These are phyloP conservation scores for Mycena venus DNA, from an alignment of 768 basidiomycete genomes.

Conservation along the genomic window DNA sequence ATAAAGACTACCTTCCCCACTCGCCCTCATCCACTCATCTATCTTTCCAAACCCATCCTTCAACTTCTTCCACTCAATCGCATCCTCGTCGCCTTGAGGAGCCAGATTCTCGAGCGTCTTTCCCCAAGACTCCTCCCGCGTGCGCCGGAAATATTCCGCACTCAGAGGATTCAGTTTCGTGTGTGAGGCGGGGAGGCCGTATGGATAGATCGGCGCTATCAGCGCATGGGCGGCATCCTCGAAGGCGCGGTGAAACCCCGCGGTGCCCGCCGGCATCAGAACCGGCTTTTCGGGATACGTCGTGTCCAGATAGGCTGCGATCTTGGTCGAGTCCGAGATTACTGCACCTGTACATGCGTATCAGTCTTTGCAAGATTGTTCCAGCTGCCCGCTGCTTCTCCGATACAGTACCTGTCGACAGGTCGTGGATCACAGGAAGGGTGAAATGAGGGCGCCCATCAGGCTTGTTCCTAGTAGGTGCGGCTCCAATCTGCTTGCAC, in stretches of 20 bases:
- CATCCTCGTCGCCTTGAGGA: conserved; percentile 37
- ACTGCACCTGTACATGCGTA: conserved; percentile 23
- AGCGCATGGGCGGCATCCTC: not conserved
- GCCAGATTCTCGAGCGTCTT: conserved; percentile 47
- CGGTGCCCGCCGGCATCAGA: conserved; percentile 46
- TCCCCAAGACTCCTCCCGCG: conserved; percentile 45
- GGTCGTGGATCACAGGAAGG: conserved; percentile 58
- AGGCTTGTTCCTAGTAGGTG: conserved; percentile 36
- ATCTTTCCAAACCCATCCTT: conserved; percentile 6
- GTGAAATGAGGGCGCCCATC: conserved; percentile 47
- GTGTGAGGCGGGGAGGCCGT: conserved; percentile 29
- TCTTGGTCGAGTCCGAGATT: conserved; percentile 52
- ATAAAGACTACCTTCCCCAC: not conserved
- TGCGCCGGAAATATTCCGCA: conserved; percentile 47
- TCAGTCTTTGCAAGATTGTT: too few relatives aligned
- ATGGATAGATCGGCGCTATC: conserved; percentile 10
- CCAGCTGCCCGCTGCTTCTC: too few relatives aligned
- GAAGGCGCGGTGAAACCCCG: conserved; percentile 26
- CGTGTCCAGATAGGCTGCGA: conserved; percentile 51
- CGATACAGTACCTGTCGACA: conserved; percentile 40
- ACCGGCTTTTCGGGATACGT: conserved; percentile 41
- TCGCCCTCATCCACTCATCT: conserved; percentile 13
- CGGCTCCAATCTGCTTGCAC: conserved; percentile 44
- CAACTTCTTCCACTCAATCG: not conserved
- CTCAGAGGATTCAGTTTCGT: conserved; percentile 47